phyloP scores from a whole-genome alignment of 1,139 yeast species.

The Blastobotrys serpentis region DNA sequence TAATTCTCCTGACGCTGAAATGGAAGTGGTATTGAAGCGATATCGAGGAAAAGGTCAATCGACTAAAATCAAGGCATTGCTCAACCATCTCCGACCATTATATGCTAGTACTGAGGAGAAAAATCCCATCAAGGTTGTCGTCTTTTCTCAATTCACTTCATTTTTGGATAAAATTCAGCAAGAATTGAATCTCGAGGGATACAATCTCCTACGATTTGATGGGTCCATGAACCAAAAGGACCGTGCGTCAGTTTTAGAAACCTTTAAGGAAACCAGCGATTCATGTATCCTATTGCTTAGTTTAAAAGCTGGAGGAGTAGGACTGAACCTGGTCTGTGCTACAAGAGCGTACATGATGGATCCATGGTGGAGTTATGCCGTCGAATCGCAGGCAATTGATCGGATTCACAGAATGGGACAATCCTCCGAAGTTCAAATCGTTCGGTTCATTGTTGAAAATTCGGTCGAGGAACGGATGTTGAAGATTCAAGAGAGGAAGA shows the following conservation, averaged over 20 bases:
- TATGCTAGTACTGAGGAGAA: slow-evolving; percentile 6
- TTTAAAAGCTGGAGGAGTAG: slow-evolving; percentile 94
- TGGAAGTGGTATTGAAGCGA: slow-evolving; percentile 21
- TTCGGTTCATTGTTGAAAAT: slow-evolving; percentile 75
- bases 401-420: slow-evolving; percentile 93
- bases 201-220: slow-evolving; percentile 65
- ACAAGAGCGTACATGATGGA: slow-evolving; percentile 90
- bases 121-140: slow-evolving; percentile 48
- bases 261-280: slow-evolving; percentile 47
- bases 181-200: slow-evolving; percentile 52
- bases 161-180: slow-evolving; percentile 72
- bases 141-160: slow-evolving; percentile 88
- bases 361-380: slow-evolving; percentile 97
- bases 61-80: slow-evolving; percentile 71
- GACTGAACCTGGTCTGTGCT: slow-evolving; percentile 83
- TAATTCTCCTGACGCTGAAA: no score
- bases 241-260: slow-evolving; percentile 58
- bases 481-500: slow-evolving; percentile 79
- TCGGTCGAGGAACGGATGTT: slow-evolving; percentile 92
- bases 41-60: slow-evolving; percentile 42
- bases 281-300: slow-evolving; percentile 67
- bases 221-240: slow-evolving; percentile 73
- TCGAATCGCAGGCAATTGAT: slow-evolving; percentile 94
- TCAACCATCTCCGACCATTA: slow-evolving; percentile 52
- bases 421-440: slow-evolving; percentile 64